These are phyloP conservation scores for Pyrus pyrifolia DNA, from an alignment of 306 rosid species.

Conservation along the genomic window DNA sequence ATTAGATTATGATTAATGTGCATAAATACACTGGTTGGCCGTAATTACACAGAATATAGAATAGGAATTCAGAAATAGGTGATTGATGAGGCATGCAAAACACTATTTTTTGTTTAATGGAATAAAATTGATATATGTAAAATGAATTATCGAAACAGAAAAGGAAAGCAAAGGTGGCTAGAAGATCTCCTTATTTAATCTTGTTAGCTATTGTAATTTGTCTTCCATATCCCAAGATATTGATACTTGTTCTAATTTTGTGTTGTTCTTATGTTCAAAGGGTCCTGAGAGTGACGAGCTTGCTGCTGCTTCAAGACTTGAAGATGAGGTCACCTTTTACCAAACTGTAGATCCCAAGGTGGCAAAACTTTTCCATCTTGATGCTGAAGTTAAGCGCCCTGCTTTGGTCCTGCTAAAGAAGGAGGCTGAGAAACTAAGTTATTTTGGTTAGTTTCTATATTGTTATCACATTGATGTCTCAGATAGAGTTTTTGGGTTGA, in stretches of 20 bases:
- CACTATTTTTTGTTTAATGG: neutral
- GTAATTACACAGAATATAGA: neutral
- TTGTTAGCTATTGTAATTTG: neutral
- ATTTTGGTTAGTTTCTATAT: constrained; percentile 51
- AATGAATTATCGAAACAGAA: neutral
- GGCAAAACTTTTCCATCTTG: constrained; percentile 85
- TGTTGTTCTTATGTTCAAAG: constrained; percentile 30
- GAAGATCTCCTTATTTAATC: neutral
- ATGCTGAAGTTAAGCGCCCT: constrained; percentile 75
- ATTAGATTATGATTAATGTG: neutral
- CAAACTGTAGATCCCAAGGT: constrained; percentile 84
- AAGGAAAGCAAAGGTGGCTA: neutral
- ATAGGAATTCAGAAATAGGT: neutral
- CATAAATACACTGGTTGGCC: neutral
- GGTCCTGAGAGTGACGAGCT: constrained; percentile 91
- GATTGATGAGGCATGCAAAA: neutral
- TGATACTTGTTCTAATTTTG: neutral
- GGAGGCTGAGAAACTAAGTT: constrained; percentile 74
- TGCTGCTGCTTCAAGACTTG: constrained; percentile 84
- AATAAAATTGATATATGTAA: neutral
- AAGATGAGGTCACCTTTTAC: constrained; percentile 87
- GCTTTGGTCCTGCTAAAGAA: constrained; percentile 75
- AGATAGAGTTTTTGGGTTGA: neutral
- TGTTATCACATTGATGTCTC: neutral
- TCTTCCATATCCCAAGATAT: neutral